A percentile compares a stretch with the other conserved stretches of the same genome.
Evolutionary conservation across 495 filamentous ascomycete genomes (phyloP).

Genomic region (Neurospora cerealis): DNA sequence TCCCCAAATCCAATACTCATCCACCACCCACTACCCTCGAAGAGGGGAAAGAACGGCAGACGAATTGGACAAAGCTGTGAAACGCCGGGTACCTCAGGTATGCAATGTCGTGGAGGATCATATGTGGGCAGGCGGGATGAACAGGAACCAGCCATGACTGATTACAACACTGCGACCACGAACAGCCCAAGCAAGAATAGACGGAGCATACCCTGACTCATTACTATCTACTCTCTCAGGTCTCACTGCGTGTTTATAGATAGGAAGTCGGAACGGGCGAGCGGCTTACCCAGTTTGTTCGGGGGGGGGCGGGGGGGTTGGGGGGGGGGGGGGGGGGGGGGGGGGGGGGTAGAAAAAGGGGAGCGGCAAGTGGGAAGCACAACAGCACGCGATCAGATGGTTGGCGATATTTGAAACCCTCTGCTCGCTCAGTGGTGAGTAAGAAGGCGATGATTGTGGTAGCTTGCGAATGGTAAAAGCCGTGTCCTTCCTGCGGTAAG

Average conservation of each 20-base stretch:
- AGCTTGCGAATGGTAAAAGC: background rate
- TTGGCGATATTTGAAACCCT: background rate
- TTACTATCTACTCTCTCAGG: background rate
- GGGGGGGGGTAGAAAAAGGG: background rate
- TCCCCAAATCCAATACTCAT: background rate
- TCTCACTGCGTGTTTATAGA: background rate
- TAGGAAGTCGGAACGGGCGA: background rate
- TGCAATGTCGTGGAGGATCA: background rate
- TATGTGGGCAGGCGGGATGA: background rate
- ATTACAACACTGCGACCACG: background rate
- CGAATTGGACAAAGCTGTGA: background rate
- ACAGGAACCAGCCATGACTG: background rate
- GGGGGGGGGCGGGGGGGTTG: no score
- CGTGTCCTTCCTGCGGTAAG: background rate
- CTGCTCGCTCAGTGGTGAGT: background rate
- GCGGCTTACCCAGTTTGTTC: background rate
- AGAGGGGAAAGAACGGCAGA: background rate
- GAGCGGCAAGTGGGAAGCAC: background rate
- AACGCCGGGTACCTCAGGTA: background rate
- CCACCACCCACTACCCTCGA: background rate
- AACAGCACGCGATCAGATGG: background rate
- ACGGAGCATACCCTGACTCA: background rate
- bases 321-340: no score
- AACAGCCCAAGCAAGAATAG: background rate
- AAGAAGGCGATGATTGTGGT: background rate